phyloP scores from a whole-genome alignment of 108 stramenopile genomes.

The Tribonema minus region DNA sequence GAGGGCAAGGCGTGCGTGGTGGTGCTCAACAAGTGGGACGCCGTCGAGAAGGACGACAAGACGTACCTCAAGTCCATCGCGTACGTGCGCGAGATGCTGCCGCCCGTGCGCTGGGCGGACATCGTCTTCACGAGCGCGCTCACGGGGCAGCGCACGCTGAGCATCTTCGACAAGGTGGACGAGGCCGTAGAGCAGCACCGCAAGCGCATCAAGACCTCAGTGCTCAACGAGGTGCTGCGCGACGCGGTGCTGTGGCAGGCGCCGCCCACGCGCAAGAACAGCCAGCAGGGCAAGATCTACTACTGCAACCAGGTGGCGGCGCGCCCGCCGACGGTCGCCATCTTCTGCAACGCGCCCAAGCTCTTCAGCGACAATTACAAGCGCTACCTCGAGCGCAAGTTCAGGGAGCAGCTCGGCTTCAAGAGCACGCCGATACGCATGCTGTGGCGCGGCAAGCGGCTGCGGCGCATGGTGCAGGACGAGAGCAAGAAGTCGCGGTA shows the following conservation, averaged over 20 bases:
- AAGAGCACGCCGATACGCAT: slow-evolving; percentile 89
- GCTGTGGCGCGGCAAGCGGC: slow-evolving; percentile 85
- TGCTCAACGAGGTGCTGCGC: slow-evolving; percentile 89
- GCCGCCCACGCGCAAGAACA: slow-evolving; percentile 77
- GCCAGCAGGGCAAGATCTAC: slow-evolving; percentile 82
- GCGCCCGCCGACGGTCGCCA: slow-evolving; percentile 85
- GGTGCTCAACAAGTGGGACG: slow-evolving; percentile 96
- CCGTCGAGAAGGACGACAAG: slow-evolving; percentile 82
- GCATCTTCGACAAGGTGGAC: slow-evolving; percentile 76
- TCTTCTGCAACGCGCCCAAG: slow-evolving; percentile 88
- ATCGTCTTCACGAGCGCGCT: slow-evolving; percentile 88
- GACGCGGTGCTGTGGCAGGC: slow-evolving; percentile 93
- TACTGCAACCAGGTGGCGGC: slow-evolving; percentile 76
- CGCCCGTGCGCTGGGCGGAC: slow-evolving; percentile 86
- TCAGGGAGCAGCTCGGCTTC: slow-evolving; percentile 85
- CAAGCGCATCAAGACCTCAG: slow-evolving; percentile 77
- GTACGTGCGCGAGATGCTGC: slow-evolving; percentile 77
- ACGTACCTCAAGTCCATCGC: slow-evolving; percentile 61
- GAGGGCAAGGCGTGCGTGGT: slow-evolving; percentile 95
- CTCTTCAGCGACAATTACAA: slow-evolving; percentile 87
- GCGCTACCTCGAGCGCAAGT: slow-evolving; percentile 89
- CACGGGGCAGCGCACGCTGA: slow-evolving; percentile 72
- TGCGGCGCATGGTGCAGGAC: slow-evolving; percentile 55
- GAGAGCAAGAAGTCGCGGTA: background rate
- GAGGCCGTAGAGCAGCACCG: slow-evolving; percentile 76